Percentiles rank a stretch among this genome's conserved stretches.
phyloP scores from a whole-genome alignment of 2,329 filamentous ascomycete genomes.

The Gaeumannomyces sp. region DNA sequence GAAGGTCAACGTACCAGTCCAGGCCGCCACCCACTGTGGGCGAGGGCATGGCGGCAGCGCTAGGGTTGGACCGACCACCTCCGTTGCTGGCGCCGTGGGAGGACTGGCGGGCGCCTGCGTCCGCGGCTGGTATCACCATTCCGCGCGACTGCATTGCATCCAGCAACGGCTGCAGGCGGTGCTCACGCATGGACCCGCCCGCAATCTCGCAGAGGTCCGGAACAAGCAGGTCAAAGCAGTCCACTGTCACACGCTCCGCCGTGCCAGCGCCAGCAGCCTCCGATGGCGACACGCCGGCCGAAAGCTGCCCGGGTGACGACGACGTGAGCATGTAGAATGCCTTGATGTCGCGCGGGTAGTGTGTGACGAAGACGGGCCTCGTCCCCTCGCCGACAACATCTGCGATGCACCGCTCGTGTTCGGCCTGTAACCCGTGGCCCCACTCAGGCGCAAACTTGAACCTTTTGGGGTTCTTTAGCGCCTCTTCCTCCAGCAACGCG shows the following conservation, averaged over 20 bases:
- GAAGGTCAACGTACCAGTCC: constrained; percentile 83
- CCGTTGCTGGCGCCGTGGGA: constrained; percentile 9
- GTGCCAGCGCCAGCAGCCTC: not conserved
- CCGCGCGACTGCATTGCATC: constrained; percentile 66
- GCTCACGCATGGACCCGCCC: constrained; percentile 84
- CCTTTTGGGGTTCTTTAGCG: constrained; percentile 23
- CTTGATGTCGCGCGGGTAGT: constrained; percentile 86
- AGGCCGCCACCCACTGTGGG: constrained; percentile 34
- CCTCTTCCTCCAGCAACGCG: constrained; percentile 55
- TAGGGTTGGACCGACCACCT: constrained; percentile 18
- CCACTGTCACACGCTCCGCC: constrained; percentile 51
- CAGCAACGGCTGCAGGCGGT: constrained; percentile 62
- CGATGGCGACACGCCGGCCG: constrained; percentile 6
- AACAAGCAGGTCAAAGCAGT: constrained; percentile 86
- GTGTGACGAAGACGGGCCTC: constrained; percentile 80
- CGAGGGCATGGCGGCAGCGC: constrained; percentile 14
- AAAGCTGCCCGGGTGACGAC: constrained; percentile 1
- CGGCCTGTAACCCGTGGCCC: constrained; percentile 72
- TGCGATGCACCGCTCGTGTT: constrained; percentile 89
- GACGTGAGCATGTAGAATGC: constrained; percentile 66
- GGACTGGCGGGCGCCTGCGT: constrained; percentile 10
- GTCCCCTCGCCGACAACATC: constrained; percentile 40
- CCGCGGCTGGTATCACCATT: constrained; percentile 34
- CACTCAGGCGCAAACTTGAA: constrained; percentile 67
- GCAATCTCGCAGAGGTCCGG: constrained; percentile 82